Evolutionary conservation across 768 basidiomycete species (phyloP), one percentile per base, ranked within the genome.

Genomic region (Kwoniella heveanensis): DNA sequence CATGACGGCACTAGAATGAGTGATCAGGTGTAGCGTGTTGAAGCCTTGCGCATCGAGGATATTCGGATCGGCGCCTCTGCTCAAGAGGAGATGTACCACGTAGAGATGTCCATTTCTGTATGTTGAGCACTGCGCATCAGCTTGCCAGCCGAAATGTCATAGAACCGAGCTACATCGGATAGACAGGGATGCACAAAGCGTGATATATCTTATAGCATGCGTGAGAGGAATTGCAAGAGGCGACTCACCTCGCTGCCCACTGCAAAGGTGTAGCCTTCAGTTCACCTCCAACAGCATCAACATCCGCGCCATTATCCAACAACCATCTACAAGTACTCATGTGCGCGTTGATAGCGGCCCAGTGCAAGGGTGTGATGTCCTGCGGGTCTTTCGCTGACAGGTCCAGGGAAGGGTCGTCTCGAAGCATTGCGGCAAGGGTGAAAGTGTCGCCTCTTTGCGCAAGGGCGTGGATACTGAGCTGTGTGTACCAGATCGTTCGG

Each of bases 321-420:
- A 99, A 83, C 69, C 88, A 90, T 32, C 89, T 86, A 80, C 92
- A 96, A 25, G 90, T 88, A 0, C 87, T 84, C n/a, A 95, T 83
- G 75, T 97, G 92, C 2, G 92, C 93, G 72, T 97, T 97, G 76
- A 98, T 97, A 1, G 94, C 89, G 8, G 96, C 94, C 96, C 96
- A 99, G 77, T 99, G 96, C 1, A 99, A 85, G 1, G 96, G 89
- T 0, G 94, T 95, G 32, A 97, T 91, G 71, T 94, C 92, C 78
- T 95, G 90, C 27, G 85, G 84, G 80, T 98, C 95, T 52, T 89
- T 58, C 12, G 65, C 60, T 17, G 77, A 75, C 17, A 78, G 58
- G 49, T 71, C 66, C 1, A 75, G 54, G 15, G 55, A 37, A 17
- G 68, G 69, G 26, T 73, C 53, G 2, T 66, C 37, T 19, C 57